phyloP scores from a whole-genome alignment of 768 basidiomycete genomes.

The Collybia mongolica region DNA sequence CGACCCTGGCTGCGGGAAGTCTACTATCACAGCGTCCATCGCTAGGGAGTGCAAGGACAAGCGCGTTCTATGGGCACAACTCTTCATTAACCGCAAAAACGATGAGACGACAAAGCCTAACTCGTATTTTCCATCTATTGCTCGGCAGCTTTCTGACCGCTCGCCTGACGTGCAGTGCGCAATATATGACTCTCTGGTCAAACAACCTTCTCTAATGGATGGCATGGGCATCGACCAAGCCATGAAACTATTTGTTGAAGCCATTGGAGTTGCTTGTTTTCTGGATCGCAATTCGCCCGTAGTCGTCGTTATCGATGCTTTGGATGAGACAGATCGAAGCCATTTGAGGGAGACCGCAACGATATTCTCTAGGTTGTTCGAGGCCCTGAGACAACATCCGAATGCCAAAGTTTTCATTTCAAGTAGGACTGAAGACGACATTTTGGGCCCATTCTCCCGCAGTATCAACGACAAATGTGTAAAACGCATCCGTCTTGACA shows the following conservation, averaged over 20 bases:
- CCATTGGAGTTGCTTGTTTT: constrained; percentile 6
- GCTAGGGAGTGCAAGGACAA: constrained; percentile 13
- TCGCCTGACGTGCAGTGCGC: constrained; percentile 4
- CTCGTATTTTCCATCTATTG: constrained; percentile 17
- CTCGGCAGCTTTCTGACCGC: constrained; percentile 10
- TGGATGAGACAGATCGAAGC: constrained; percentile 15
- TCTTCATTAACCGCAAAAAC: constrained; percentile 16
- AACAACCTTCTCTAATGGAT: constrained; percentile 12
- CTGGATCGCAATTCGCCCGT: constrained; percentile 8
- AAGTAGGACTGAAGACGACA: constrained; percentile 18
- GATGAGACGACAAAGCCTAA: constrained; percentile 12
- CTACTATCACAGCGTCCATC: constrained; percentile 15
- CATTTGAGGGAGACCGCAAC: constrained; percentile 8
- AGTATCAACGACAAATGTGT: constrained; percentile 9
- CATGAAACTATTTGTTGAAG: constrained; percentile 11
- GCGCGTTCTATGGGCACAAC: constrained; percentile 13
- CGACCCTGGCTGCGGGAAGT: constrained; percentile 16
- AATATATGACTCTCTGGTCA: constrained; percentile 5
- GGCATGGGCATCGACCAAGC: constrained; percentile 10
- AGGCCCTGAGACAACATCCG: constrained; percentile 2
- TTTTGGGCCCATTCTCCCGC: constrained; percentile 11
- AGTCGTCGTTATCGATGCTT: constrained; percentile 18
- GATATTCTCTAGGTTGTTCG: constrained; percentile 14
- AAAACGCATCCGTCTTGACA: constrained; percentile 17
- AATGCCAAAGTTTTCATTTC: constrained; percentile 18